Conservation (phyloP, 1,139 yeast genomes). For the Yamadazyma siamensis region DNA sequence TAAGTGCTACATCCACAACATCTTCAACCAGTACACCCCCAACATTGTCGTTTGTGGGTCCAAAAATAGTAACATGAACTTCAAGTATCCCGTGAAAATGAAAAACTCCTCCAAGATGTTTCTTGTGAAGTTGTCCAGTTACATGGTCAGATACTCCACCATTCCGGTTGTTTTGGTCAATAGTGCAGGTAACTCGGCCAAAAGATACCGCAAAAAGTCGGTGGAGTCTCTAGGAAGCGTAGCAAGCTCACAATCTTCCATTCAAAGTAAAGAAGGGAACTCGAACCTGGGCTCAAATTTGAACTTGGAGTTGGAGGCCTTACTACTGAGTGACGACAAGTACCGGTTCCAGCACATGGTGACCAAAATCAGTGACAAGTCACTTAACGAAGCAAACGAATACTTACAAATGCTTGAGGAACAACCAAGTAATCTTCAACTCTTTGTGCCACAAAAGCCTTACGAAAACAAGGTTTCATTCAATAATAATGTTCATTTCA, state of each 20-base stretch:
- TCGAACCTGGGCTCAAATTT: neutral
- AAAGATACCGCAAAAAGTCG: constrained; percentile 1
- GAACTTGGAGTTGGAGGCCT: neutral
- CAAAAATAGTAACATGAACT: constrained; percentile 39
- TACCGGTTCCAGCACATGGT: constrained; percentile 21
- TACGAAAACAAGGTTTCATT: constrained; percentile 5
- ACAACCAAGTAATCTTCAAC: constrained; percentile 4
- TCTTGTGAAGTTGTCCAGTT: constrained; percentile 38
- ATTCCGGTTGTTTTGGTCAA: constrained; percentile 40
- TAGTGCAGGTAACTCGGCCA: constrained; percentile 7
- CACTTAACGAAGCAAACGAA: constrained; percentile 22
- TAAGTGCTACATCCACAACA: constrained; percentile 34
- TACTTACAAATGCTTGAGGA: constrained; percentile 17
- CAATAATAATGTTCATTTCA: constrained; percentile 18
- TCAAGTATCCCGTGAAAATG: constrained; percentile 39
- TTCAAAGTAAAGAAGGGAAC: neutral
- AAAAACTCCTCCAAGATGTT: constrained; percentile 18
- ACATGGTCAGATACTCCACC: constrained; percentile 37
- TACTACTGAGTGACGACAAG: constrained; percentile 2
- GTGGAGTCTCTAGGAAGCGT: constrained; percentile 1
- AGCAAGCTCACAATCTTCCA: neutral
- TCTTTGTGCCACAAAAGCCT: constrained; percentile 1
- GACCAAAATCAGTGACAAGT: constrained; percentile 26
- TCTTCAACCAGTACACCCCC: constrained; percentile 43
- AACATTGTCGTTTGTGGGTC: constrained; percentile 38